A percentile compares a stretch with the other conserved stretches of the same genome.
phyloP scores from a whole-genome alignment of 257 asterid species.

The Gardenia jasminoides region DNA sequence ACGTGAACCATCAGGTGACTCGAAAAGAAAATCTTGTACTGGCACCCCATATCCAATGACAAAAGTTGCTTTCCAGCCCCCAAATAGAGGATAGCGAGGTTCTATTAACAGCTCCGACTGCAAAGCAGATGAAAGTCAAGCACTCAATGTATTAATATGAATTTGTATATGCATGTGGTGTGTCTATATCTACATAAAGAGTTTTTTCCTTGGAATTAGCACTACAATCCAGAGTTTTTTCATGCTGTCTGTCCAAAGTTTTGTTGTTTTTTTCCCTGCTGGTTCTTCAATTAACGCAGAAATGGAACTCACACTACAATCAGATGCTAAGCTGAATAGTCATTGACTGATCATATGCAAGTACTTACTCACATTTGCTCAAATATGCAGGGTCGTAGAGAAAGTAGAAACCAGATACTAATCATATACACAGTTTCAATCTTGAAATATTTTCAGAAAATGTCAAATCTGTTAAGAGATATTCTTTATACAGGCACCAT shows the following conservation, averaged over 20 bases:
- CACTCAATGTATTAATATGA: not conserved
- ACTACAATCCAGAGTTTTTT: too few species aligned
- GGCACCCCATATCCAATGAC: conserved; percentile 90
- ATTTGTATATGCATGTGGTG: not conserved
- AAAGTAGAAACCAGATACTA: not conserved
- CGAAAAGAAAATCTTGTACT: conserved; percentile 83
- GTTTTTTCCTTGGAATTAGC: not conserved
- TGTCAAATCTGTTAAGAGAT: not conserved
- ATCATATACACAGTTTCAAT: not conserved
- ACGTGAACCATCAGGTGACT: conserved; percentile 73
- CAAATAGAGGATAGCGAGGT: conserved; percentile 96
- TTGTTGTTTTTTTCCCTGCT: not conserved
- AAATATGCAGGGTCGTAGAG: not conserved
- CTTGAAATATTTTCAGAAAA: not conserved
- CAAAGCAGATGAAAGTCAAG: conserved; percentile 23
- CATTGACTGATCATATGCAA: not conserved
- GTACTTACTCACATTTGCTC: not conserved
- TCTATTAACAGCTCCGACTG: conserved; percentile 93
- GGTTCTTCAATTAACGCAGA: not conserved
- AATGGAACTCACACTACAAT: not conserved
- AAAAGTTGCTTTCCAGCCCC: conserved; percentile 99
- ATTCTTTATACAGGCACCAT: not conserved
- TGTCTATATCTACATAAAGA: too few species aligned
- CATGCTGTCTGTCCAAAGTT: not conserved
- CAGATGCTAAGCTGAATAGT: not conserved